These are phyloP conservation scores for Phaeotremella fagi DNA, from an alignment of 768 basidiomycete species.

Conservation along the genomic window DNA sequence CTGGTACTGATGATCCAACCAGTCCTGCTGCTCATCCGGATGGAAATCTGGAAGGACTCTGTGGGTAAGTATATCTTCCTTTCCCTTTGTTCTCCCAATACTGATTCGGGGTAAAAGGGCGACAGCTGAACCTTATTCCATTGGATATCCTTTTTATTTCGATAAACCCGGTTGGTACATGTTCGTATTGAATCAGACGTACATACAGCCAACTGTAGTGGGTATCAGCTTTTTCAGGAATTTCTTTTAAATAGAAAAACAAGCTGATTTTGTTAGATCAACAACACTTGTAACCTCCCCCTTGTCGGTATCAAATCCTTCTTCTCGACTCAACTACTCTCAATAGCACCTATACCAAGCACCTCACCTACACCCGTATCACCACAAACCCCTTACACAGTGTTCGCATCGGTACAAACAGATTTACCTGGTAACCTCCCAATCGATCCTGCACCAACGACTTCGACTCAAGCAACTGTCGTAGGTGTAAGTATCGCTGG, in stretches of 20 bases:
- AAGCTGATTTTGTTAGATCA: background rate
- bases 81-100: background rate
- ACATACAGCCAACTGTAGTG: constrained; percentile 38
- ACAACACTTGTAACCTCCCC: constrained; percentile 17
- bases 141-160: constrained; percentile 36
- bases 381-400: constrained; percentile 31
- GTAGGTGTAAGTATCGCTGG: constrained; percentile 37
- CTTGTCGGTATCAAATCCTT: constrained; percentile 28
- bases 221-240: too few species aligned
- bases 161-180: constrained; percentile 43
- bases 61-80: constrained; percentile 24
- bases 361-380: constrained; percentile 11
- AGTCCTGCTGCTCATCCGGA: constrained; percentile 14
- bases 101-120: constrained; percentile 15
- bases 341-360: constrained; percentile 33
- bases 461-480: constrained; percentile 22
- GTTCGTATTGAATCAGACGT: constrained; percentile 46
- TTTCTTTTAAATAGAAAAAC: too few species aligned
- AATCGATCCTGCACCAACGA: constrained; percentile 23
- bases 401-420: constrained; percentile 28
- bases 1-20: constrained; percentile 21
- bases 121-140: constrained; percentile 23
- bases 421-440: constrained; percentile 30
- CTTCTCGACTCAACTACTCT: constrained; percentile 40
- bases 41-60: constrained; percentile 28